These are phyloP conservation scores for Xylaria curta DNA, from an alignment of 495 filamentous ascomycete species.

Conservation along the genomic window DNA sequence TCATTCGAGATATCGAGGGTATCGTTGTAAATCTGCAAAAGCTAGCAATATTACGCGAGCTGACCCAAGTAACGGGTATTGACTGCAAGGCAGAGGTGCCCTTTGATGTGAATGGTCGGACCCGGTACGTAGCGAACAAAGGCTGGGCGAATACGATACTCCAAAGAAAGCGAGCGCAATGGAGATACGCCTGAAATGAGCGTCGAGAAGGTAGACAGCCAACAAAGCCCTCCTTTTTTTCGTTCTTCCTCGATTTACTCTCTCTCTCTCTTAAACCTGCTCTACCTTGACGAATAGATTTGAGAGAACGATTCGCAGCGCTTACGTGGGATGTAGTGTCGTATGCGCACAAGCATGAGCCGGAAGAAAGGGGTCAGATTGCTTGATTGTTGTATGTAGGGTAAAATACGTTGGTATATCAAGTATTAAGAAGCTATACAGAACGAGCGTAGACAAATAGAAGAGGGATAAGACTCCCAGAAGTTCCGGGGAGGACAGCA, in stretches of 20 bases:
- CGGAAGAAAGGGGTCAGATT: slow-evolving; percentile 18
- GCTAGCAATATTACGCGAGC: slow-evolving; percentile 32
- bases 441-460: slow-evolving; percentile 45
- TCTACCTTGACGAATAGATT: slow-evolving; percentile 11
- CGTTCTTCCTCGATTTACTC: slow-evolving; percentile 10
- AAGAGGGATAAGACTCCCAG: slow-evolving; percentile 40
- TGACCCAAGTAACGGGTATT: slow-evolving; percentile 26
- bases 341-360: slow-evolving; percentile 13
- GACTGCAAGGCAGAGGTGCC: slow-evolving; percentile 19
- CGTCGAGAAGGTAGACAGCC: slow-evolving; percentile 37
- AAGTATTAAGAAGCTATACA: slow-evolving; percentile 46
- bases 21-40: slow-evolving; percentile 30
- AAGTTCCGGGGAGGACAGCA: slow-evolving; percentile 28
- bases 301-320: slow-evolving; percentile 16
- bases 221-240: slow-evolving; percentile 34
- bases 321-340: slow-evolving; percentile 22
- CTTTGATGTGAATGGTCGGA: slow-evolving; percentile 34
- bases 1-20: slow-evolving; percentile 27
- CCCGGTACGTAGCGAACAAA: slow-evolving; percentile 39
- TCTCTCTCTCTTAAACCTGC: not conserved
- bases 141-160: slow-evolving; percentile 39
- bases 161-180: slow-evolving; percentile 45
- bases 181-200: slow-evolving; percentile 43
- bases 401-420: slow-evolving; percentile 31
- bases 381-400: slow-evolving; percentile 9